Base-by-base conservation (phyloP, 2,329 filamentous ascomycete species). In the Diplodia seriata region DNA sequence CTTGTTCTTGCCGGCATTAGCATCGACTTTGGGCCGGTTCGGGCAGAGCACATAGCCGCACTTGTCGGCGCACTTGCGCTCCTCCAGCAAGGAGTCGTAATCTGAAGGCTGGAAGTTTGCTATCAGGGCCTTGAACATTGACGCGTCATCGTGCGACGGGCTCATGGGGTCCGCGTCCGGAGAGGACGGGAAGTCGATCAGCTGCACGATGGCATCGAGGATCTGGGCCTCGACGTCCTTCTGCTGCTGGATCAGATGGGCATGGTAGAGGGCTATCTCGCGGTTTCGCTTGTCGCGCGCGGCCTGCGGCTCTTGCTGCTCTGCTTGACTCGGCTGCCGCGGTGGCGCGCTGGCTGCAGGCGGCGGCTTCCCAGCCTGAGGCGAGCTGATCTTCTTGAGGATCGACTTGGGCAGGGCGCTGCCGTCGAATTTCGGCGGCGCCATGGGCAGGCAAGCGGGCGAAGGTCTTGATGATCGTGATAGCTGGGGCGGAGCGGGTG, bases 11-110 rank as follows among this genome's bases (percentile, higher is more conserved):
- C 76, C 77, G 1, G 71, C 73, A 4, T 75, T 76, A 18, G 88
- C 89, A 1, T 84, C 85, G 12, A 83, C 81, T 18, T 84, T 81
- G 63, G 88, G 89, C n/a, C 87, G 84, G 18, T 85, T 85, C 0
- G 87, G 81, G 78, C 95, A 99, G 33, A 98, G 84, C 0, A 87
- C 84, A 77, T 97, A 98, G 1, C 93, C 95, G 80, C 95, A 99
- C 23, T 87, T 85, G 53, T 86, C 87, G 73, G 92, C 90, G 71
- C 92, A 90, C 77, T 97, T 96, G 74, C 95, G 91, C 82, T 99
- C 95, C 71, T 91, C 86, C 69, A 97, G 89, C 61, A 98, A 83
- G 71, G 92, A 91, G 75, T 97, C 93, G 81, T 96, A 97, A 81
- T 99, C 94, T 65, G 86, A 85, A 0, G 94, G 92, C 76, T 94